Percentiles rank a stretch among this genome's conserved stretches.
Conservation (phyloP, 2,329 filamentous ascomycete genomes). For the Colletotrichum phormii region DNA sequence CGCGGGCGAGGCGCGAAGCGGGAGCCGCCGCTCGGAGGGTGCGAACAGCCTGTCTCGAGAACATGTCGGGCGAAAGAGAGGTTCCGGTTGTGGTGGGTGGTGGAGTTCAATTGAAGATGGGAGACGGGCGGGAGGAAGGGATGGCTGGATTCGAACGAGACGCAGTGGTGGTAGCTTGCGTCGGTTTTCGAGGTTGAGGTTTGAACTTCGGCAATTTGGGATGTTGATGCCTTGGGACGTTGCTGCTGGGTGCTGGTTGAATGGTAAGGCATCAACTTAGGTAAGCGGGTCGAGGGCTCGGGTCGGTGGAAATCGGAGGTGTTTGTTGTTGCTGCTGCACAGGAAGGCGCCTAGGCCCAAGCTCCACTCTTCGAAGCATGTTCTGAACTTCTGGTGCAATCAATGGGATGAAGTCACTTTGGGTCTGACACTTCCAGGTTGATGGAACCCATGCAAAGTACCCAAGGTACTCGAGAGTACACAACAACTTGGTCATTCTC, state of each 20-base stretch:
- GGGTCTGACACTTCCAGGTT: background rate
- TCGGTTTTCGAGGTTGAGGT: conserved; percentile 49
- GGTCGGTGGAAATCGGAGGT: conserved; percentile 35
- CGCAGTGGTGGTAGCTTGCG: conserved; percentile 25
- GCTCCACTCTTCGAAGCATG: conserved; percentile 9
- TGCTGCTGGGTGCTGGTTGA: background rate
- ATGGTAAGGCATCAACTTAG: conserved; percentile 51
- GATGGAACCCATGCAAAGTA: background rate
- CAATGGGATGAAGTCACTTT: conserved; percentile 1
- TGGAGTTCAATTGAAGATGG: conserved; percentile 29
- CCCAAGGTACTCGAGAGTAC: background rate
- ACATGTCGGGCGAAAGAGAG: conserved; percentile 56
- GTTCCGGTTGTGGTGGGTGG: conserved; percentile 38
- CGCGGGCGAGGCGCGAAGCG: conserved; percentile 60
- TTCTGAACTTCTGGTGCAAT: background rate
- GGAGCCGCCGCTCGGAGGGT: conserved; percentile 69
- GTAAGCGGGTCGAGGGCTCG: conserved; percentile 19
- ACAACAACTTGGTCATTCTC: background rate
- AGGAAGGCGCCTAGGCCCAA: background rate
- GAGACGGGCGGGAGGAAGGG: conserved; percentile 40
- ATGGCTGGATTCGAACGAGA: conserved; percentile 32
- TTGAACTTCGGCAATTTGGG: conserved; percentile 55
- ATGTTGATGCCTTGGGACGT: conserved; percentile 51
- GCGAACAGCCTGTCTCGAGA: conserved; percentile 70
- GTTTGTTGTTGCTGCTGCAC: background rate